A percentile compares a stretch with the other conserved stretches of the same genome.
phyloP scores from a whole-genome alignment of 306 rosid genomes.

The Begonia masoniana region DNA sequence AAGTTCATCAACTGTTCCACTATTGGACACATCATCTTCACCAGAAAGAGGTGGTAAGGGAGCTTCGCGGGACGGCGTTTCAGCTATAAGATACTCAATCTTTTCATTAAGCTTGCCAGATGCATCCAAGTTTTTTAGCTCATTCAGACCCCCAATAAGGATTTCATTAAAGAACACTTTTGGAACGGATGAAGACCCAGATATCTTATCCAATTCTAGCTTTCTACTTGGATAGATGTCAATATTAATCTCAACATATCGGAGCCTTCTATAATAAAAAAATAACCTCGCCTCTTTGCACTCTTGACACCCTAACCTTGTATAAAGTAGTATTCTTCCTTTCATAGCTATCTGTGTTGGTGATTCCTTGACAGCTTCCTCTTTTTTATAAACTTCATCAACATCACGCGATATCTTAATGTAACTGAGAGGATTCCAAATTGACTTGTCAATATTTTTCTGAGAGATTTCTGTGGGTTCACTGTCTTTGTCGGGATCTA shows the following conservation, averaged over 20 bases:
- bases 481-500: slow-evolving; percentile 23
- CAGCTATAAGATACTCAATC: slow-evolving; percentile 57
- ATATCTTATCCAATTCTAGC: slow-evolving; percentile 60
- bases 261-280: slow-evolving; percentile 50
- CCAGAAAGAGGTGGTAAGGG: slow-evolving; percentile 82
- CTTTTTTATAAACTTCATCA: slow-evolving; percentile 31
- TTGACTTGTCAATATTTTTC: slow-evolving; percentile 36
- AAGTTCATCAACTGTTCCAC: slow-evolving; percentile 60
- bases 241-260: slow-evolving; percentile 64
- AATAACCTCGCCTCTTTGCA: slow-evolving; percentile 58
- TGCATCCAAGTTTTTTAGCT: slow-evolving; percentile 45
- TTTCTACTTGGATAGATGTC: slow-evolving; percentile 70
- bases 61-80: slow-evolving; percentile 53
- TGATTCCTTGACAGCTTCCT: slow-evolving; percentile 18
- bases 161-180: slow-evolving; percentile 72
- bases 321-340: slow-evolving; percentile 68
- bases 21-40: slow-evolving; percentile 60
- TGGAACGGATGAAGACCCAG: slow-evolving; percentile 65
- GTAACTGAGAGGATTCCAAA: slow-evolving; percentile 68
- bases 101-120: slow-evolving; percentile 70
- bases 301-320: slow-evolving; percentile 65
- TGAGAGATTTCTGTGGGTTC: slow-evolving; percentile 33
- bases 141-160: slow-evolving; percentile 65
- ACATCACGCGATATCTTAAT: slow-evolving; percentile 33
- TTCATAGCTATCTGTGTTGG: slow-evolving; percentile 28